Evolutionary conservation across 2,329 filamentous ascomycete species (phyloP), one percentile per base, ranked within the genome.

Genomic region (Huntiella bhutanensis): DNA sequence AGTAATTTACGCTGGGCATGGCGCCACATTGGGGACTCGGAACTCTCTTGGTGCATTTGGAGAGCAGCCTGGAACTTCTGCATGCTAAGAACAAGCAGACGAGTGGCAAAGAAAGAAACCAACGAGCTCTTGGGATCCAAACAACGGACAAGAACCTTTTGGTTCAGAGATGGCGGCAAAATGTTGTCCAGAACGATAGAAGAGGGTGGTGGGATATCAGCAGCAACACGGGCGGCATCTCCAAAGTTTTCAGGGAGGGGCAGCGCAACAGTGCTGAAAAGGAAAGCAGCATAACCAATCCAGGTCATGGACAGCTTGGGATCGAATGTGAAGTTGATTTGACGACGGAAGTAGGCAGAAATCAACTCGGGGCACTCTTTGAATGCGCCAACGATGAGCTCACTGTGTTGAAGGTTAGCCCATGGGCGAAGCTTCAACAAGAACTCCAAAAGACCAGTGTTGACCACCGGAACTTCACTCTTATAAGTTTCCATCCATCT

Each of bases 221-320:
- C 74, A 37, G 58, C 54, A 52, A 75, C 80, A 37, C 67, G 68
- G 10, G 72, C 68, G 36, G 67, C 67, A 53, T 77, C 74, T 10
- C 85, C 85, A 56, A 88, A 84, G 50, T 72, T 73, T 19, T 65
- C 58, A 2, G 87, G 87, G 2, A 94, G 66, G 1, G 79, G 75
- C 33, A 92, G 65, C 48, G 80, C 73, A 40, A 95, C 76, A 1
- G 79, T 75, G 51, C 81, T 82, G 60, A 92, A 93, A 4, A 98
- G 64, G 51, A 96, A 84, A 0, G 86, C 77, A 0, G 86, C 85
- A 58, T 92, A 94, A 37, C 88, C 87, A 53, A 96, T 82, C 91
- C 91, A 98, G 0, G 86, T 91, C 39, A 86, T 79, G 3, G 86
- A 91, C 4, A 92, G 69, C 57, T 94, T 96, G 0, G 91, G 87